Base-by-base conservation (phyloP, 768 basidiomycete genomes). In the Candolleomyces aberdarensis region DNA sequence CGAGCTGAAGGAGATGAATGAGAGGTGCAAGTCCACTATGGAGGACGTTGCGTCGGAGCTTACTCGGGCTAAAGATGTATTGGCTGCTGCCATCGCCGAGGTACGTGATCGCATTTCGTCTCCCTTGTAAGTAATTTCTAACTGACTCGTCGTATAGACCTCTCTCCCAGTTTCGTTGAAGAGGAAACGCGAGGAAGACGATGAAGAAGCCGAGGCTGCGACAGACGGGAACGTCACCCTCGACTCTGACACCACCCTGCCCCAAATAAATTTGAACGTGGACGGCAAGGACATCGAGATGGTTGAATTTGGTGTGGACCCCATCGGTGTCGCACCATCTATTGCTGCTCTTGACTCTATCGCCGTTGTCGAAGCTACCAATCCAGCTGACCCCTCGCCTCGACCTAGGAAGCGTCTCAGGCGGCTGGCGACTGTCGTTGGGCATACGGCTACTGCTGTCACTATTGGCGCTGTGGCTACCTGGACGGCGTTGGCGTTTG, bases 401-500 rank as follows among this genome's bases (percentile, higher is more conserved):
- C 66, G 71, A 46, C 71, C 75, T 5, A 69, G 66, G 41, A 87
- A 86, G 66, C 81, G 87, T 13, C 74, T 76, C 1, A 74, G 80
- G 63, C 78, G 73, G 49, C 69, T 83, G 22, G 79, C 74, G 19
- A 67, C 72, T 36, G 74, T 77, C 5, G 73, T 85, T 40, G 80
- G 76, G 43, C 84, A 84, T 50, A 89, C 88, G 6, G 83, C 85
- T 7, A 82, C 85, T 3, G 85, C 83, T 17, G 80, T 86, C 36
- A 81, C 83, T 0, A 71, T 91, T 44, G 89, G 89, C 26, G 89
- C 88, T 14, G 84, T 86, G 13, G 85, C 84, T 3, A 81, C 89
- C 2, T 91, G 89, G 89, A 83, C 85, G 17, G 87, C 87, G 26
- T 71, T 92, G 60, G 89, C 89, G 0, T 91, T 86, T 71, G 77